Base-by-base conservation (phyloP, 2,329 filamentous ascomycete genomes). In the Cladosporium sp. region DNA sequence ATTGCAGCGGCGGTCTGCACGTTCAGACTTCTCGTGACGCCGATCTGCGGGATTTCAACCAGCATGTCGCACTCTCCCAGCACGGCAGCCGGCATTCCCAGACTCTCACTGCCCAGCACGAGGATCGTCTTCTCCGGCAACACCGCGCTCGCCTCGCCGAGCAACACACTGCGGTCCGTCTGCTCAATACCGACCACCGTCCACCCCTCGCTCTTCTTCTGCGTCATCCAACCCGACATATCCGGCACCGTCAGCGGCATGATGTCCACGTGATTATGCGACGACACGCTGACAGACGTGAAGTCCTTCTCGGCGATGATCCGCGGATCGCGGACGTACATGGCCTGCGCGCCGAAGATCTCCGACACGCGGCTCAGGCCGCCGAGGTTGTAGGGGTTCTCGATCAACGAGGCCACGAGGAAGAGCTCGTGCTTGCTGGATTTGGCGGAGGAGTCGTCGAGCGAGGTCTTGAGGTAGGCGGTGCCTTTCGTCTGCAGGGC, bases 131-230 rank as follows among this genome's bases (percentile, higher is more conserved):
- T 67, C 50, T 63, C 58, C 5, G 67, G 65, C 55, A 70, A 44
- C 3, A 70, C 55, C 54, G 65, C 60, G 18, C 53, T 57, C 32
- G 61, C 55, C 1, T 63, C 61, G 0, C 76, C 76, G 2, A 79
- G 59, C 31, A 78, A 60, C 0, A 73, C 65, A 46, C 71, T 75
- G 1, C 71, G 67, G 60, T 79, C 76, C 14, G 77, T 80, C 65
- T 80, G 77, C 62, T 80, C 77, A 8, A 80, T 73, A 0, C 76
- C 77, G 3, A 79, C 72, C n/a, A 77, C 68, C n/a, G 65, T 67
- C 51, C 72, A 79, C 0, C 76, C 77, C 44, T 74, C 68, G n/a
- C 59, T 62, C 57, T 74, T 74, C 61, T 70, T 70, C 13, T 60
- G 58, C 0, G 65, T 59, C 4, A 79, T 57, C 41, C 72, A 77